phyloP scores from a whole-genome alignment of 306 rosid species.

The Medicago arabica region DNA sequence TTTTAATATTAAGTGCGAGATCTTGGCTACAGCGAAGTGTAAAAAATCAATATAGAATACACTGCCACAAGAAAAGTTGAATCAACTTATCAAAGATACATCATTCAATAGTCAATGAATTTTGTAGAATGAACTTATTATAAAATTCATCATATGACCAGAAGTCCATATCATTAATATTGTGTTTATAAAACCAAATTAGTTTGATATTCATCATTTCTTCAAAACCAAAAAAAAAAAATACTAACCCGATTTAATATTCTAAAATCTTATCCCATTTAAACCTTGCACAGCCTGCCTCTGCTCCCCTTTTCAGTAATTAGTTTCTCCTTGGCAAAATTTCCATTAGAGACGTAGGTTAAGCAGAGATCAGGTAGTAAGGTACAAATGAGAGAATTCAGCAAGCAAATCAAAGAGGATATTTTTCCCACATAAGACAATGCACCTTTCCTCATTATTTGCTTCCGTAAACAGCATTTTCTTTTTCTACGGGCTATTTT shows the following conservation, averaged over 20 bases:
- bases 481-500: background rate
- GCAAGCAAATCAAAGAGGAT: slow-evolving; percentile 1
- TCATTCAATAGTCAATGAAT: too few species aligned
- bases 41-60: too few species aligned
- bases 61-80: too few species aligned
- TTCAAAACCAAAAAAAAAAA: slow-evolving; percentile 2
- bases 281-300: slow-evolving; percentile 12
- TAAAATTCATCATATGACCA: background rate
- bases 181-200: background rate
- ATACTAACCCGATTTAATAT: background rate
- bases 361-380: background rate
- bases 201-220: background rate
- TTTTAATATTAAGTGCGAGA: too few species aligned
- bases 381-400: background rate
- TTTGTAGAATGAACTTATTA: background rate
- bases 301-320: background rate
- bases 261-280: background rate
- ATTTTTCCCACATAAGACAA: background rate
- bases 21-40: too few species aligned
- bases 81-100: too few species aligned
- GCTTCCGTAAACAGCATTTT: background rate
- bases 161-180: slow-evolving; percentile 7
- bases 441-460: background rate
- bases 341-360: background rate
- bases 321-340: background rate